Percentiles rank a stretch among this genome's conserved stretches.
Conservation (phyloP, 2,329 filamentous ascomycete genomes). For the Penicillium capsulatum region DNA sequence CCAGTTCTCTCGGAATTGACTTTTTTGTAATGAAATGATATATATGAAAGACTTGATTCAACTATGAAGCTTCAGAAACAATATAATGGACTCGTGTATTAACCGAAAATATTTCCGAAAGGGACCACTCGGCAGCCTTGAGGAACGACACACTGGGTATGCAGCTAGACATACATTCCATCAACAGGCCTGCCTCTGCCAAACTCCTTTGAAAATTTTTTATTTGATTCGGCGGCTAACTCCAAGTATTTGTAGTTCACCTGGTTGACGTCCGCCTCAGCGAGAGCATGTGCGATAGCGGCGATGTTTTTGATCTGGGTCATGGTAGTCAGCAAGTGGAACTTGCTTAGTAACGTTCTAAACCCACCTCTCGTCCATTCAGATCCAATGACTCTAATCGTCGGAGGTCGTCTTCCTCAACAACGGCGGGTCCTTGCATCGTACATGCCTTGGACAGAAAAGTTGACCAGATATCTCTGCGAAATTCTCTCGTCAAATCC, state of each 20-base stretch:
- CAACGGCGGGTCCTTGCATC: slow-evolving; percentile 10
- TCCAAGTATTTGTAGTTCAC: not conserved
- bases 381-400: slow-evolving; percentile 8
- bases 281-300: not conserved
- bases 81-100: too few relatives aligned
- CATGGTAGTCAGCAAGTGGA: not conserved
- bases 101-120: too few relatives aligned
- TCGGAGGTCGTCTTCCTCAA: slow-evolving; percentile 8
- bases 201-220: not conserved
- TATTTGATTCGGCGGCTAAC: not conserved
- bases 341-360: not conserved
- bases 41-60: too few relatives aligned
- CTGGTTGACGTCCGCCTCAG: not conserved
- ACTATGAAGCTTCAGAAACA: too few relatives aligned
- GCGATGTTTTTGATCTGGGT: not conserved
- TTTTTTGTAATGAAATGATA: too few relatives aligned
- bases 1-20: too few relatives aligned
- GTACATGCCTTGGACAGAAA: slow-evolving; percentile 15
- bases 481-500: slow-evolving; percentile 20
- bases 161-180: not conserved
- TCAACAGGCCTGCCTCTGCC: not conserved
- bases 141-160: not conserved
- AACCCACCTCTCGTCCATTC: slow-evolving; percentile 17
- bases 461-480: slow-evolving; percentile 30
- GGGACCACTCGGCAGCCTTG: not conserved